phyloP scores from a whole-genome alignment of 805 yeast species.

The Nematodospora valgi region DNA sequence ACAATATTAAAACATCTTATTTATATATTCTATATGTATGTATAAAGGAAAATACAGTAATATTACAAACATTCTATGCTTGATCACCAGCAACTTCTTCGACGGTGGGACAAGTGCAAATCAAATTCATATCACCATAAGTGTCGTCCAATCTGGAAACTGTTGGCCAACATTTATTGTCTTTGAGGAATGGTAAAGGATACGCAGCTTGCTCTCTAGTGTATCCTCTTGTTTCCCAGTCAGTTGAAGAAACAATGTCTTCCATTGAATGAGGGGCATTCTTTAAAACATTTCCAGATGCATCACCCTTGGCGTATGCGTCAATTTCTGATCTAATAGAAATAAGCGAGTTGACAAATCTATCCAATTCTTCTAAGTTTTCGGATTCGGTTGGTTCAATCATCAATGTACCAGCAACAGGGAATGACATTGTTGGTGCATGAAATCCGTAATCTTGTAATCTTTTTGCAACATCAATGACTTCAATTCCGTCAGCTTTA shows the following conservation, averaged over 20 bases:
- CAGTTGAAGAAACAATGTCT: slow-evolving; percentile 66
- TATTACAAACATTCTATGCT: too few relatives aligned
- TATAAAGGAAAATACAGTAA: too few relatives aligned
- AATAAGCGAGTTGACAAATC: slow-evolving; percentile 85
- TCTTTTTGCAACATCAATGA: slow-evolving; percentile 95
- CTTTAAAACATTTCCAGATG: slow-evolving; percentile 68
- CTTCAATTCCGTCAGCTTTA: slow-evolving; percentile 80
- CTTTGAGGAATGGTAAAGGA: slow-evolving; percentile 73
- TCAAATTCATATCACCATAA: slow-evolving; percentile 86
- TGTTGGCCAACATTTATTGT: slow-evolving; percentile 90
- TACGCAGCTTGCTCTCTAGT: slow-evolving; percentile 91
- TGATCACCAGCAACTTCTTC: slow-evolving; percentile 64
- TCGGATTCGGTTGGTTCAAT: slow-evolving; percentile 98
- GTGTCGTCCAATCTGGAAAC: slow-evolving; percentile 93
- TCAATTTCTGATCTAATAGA: slow-evolving; percentile 80
- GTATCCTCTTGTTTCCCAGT: slow-evolving; percentile 85
- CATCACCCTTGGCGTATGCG: slow-evolving; percentile 61
- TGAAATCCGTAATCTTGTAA: slow-evolving; percentile 98
- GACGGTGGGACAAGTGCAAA: slow-evolving; percentile 91
- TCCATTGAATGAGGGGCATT: slow-evolving; percentile 90
- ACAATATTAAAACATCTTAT: too few relatives aligned
- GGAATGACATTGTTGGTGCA: slow-evolving; percentile 99
- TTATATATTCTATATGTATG: too few relatives aligned
- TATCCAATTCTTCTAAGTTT: slow-evolving; percentile 79
- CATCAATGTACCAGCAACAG: slow-evolving; percentile 96